Evolutionary conservation across 2,329 filamentous ascomycete genomes (phyloP).

Genomic region (Cytospora paraplurivora): DNA sequence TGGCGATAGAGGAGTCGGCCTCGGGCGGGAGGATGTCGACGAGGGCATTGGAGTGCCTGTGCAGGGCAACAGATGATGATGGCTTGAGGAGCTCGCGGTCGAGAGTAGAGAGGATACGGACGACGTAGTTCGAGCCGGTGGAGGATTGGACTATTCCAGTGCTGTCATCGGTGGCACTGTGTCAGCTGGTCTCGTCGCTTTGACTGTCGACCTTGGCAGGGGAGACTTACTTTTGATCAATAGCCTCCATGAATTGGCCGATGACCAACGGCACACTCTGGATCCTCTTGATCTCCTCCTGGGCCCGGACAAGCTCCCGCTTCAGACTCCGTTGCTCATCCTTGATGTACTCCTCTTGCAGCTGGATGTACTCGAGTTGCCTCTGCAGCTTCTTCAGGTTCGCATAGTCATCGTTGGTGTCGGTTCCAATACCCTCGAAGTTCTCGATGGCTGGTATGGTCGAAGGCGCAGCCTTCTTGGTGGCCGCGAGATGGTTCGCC

Average conservation of each 20-base stretch:
- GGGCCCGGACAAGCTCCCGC: slow-evolving; percentile 92
- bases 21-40: slow-evolving; percentile 99
- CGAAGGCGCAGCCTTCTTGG: slow-evolving; percentile 78
- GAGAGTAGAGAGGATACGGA: slow-evolving; percentile 95
- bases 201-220: slow-evolving; percentile 22
- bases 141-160: slow-evolving; percentile 98
- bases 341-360: slow-evolving; percentile 99
- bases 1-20: slow-evolving; percentile 97
- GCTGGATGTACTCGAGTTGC: slow-evolving; percentile 96
- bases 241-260: slow-evolving; percentile 99
- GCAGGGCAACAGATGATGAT: slow-evolving; percentile 93
- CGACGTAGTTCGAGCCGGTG: slow-evolving; percentile 98
- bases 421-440: slow-evolving; percentile 78
- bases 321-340: slow-evolving; percentile 99
- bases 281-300: slow-evolving; percentile 99
- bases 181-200: slow-evolving; percentile 16
- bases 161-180: slow-evolving; percentile 49
- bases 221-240: slow-evolving; percentile 86
- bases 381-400: slow-evolving; percentile 95
- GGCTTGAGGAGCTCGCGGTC: slow-evolving; percentile 98
- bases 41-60: slow-evolving; percentile 96
- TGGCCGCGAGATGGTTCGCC: slow-evolving; percentile 70
- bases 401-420: slow-evolving; percentile 90
- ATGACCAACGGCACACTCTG: slow-evolving; percentile 98
- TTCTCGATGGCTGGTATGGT: slow-evolving; percentile 89